Conservation (phyloP, 441 rosid species). For the Mallotus repandus region DNA sequence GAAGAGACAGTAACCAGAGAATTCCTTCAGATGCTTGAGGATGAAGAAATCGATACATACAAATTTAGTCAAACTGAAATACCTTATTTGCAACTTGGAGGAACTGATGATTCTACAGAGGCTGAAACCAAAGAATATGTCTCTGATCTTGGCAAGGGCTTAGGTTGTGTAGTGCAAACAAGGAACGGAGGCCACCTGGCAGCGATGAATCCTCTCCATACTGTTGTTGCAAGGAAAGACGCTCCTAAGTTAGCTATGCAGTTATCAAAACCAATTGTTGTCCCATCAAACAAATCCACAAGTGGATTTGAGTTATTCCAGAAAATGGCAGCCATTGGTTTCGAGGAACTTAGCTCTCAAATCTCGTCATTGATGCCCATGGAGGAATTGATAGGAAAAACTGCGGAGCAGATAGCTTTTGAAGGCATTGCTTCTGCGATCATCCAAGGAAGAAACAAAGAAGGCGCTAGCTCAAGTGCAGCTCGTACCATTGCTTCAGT, state of each 20-base stretch:
- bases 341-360: constrained; percentile 59
- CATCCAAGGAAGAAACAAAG: constrained; percentile 90
- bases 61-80: constrained; percentile 41
- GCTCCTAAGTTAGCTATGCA: constrained; percentile 89
- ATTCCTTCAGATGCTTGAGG: constrained; percentile 83
- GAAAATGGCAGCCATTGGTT: constrained; percentile 49
- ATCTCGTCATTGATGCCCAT: constrained; percentile 61
- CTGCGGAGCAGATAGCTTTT: constrained; percentile 94
- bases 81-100: constrained; percentile 53
- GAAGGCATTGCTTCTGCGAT: constrained; percentile 94
- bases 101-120: constrained; percentile 40
- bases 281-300: constrained; percentile 32
- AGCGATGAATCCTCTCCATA: constrained; percentile 75
- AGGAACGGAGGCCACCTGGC: constrained; percentile 87
- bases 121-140: constrained; percentile 55
- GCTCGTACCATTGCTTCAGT: constrained; percentile 79
- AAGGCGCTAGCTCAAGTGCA: constrained; percentile 83
- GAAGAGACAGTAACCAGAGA: constrained; percentile 84
- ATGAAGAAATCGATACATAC: constrained; percentile 42
- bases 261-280: constrained; percentile 70
- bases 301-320: constrained; percentile 77
- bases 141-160: constrained; percentile 83
- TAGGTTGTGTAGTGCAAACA: constrained; percentile 86
- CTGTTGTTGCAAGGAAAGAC: constrained; percentile 59
- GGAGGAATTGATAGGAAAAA: constrained; percentile 83